Evolutionary conservation across 768 basidiomycete species (phyloP), one percentile per base, ranked within the genome.

Genomic region (Psilocybe sp.): DNA sequence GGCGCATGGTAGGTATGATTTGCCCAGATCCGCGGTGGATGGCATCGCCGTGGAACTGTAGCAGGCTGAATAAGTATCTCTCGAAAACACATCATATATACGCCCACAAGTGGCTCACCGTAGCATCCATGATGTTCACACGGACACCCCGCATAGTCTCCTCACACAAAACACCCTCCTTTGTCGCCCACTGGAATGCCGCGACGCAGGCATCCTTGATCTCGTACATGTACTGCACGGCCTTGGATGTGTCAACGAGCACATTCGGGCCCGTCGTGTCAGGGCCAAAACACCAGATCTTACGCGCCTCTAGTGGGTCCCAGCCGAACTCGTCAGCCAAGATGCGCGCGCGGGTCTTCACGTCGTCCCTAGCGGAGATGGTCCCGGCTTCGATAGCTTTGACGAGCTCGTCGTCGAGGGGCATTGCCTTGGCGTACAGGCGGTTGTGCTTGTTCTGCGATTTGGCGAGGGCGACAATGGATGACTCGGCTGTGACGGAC

Each of bases 121-220:
- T 94, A 53, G 96, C 95, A 82, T 97, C 94, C 55, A 96, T 76
- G 52, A 98, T 78, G 77, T 99, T 98, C 77, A 93, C 77, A 55
- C 97, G 92, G 62, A 96, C 81, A 76, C 95, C 95, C 76, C 97
- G 93, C 95, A 99, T 96, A 71, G 89, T 92, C 81, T 99, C 97
- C 67, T 98, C 97, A 47, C 86, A 86, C 63, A 88, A 84, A 60
- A 91, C 95, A 80, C 93, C 93, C 72, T 98, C 96, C 80, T 97
- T 98, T 49, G 92, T 91, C 40, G 97, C 97, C 97, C 95, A 98
- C 74, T 98, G 97, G 87, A 98, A 92, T 41, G 93, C 95, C 60
- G 97, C 96, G 68, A 99, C 83, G 69, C 94, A 97, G 58, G 97
- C 98, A 71, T 99, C 97, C 80, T 99, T 98, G 80, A 99, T 99